Percentiles rank a stretch among this genome's conserved stretches.
phyloP scores from a whole-genome alignment of 305 asterid species.

The Fraxinus albicans region DNA sequence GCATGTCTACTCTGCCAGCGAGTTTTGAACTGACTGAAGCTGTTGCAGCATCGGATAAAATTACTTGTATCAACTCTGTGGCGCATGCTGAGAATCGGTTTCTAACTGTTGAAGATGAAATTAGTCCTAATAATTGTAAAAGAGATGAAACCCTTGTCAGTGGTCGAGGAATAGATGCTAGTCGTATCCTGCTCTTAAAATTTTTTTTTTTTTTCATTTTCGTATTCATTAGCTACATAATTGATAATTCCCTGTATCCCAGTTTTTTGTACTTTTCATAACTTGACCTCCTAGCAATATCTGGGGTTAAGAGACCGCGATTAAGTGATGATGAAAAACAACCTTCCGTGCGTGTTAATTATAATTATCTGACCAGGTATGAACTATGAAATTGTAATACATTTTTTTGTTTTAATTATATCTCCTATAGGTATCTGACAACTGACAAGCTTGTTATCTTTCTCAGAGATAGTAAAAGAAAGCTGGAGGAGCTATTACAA shows the following conservation, averaged over 20 bases:
- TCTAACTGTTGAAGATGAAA: constrained; percentile 39
- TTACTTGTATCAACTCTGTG: constrained; percentile 23
- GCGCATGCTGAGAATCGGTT: constrained; percentile 38
- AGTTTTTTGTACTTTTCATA: constrained; percentile 39
- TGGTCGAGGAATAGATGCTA: constrained; percentile 42
- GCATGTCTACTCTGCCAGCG: constrained; percentile 22
- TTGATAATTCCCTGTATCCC: constrained; percentile 21
- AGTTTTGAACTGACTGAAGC: constrained; percentile 42
- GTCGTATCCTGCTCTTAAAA: constrained; percentile 46
- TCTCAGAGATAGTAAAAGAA: constrained; percentile 82
- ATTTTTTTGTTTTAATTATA: constrained; percentile 9
- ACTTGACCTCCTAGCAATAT: constrained; percentile 50
- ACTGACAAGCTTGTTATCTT: constrained; percentile 5
- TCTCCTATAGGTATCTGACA: constrained; percentile 5
- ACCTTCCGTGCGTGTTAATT: constrained; percentile 72
- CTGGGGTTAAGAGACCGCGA: constrained; percentile 87
- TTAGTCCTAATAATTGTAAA: constrained; percentile 33
- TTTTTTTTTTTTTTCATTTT: neutral
- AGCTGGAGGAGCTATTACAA: constrained; percentile 80
- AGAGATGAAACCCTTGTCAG: constrained; percentile 33
- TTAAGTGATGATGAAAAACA: constrained; percentile 55
- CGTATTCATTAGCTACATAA: constrained; percentile 6
- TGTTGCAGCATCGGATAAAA: constrained; percentile 34
- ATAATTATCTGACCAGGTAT: constrained; percentile 72
- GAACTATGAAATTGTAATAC: constrained; percentile 12